Evolutionary conservation across 192 early-diverging fungal genomes (phyloP).

Genomic region (Spinellus fusiger): DNA sequence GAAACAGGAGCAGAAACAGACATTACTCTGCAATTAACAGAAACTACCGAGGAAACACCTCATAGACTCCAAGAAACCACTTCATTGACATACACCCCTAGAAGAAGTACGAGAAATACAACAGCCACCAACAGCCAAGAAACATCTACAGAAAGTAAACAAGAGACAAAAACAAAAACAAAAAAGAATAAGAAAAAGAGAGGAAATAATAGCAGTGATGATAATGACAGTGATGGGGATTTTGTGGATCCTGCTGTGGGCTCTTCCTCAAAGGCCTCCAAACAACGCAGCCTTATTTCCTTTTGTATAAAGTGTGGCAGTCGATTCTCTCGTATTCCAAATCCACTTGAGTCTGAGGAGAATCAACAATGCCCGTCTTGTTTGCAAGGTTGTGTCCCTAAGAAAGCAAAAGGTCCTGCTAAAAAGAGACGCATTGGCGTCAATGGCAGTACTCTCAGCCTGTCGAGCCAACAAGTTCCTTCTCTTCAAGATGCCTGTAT

Average conservation of each 20-base stretch:
- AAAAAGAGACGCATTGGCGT: neutral
- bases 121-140: too few relatives aligned
- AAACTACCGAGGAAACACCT: too few relatives aligned
- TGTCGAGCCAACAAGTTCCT: conserved; percentile 35
- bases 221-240: conserved; percentile 21
- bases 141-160: too few relatives aligned
- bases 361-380: conserved; percentile 30
- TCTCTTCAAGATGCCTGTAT: conserved; percentile 63
- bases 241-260: neutral
- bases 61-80: too few relatives aligned
- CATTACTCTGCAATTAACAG: too few relatives aligned
- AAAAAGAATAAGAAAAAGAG: conserved; percentile 25
- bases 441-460: neutral
- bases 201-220: conserved; percentile 9
- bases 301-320: conserved; percentile 43
- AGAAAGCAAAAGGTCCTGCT: neutral
- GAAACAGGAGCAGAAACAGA: conserved; percentile 18
- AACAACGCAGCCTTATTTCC: conserved; percentile 26
- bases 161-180: conserved; percentile 9
- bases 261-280: conserved; percentile 18
- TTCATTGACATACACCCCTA: too few relatives aligned
- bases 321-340: conserved; percentile 25
- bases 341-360: conserved; percentile 21
- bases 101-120: too few relatives aligned
- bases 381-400: neutral